phyloP scores from a whole-genome alignment of 2,329 filamentous ascomycete genomes.

The Sporothrix euskadiensis region DNA sequence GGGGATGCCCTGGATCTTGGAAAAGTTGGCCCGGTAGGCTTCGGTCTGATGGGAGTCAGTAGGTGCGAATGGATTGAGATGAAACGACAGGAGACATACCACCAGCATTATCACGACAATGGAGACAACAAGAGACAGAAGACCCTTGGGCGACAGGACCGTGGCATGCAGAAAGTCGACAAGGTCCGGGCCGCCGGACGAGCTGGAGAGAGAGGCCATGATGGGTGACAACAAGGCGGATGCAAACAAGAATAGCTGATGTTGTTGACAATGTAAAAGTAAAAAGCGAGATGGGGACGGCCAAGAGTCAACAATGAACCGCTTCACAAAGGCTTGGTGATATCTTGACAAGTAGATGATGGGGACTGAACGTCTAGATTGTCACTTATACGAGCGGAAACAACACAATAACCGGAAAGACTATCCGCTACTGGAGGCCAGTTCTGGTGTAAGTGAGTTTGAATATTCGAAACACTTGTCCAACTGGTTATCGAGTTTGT shows the following conservation, averaged over 20 bases:
- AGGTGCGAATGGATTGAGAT: neutral
- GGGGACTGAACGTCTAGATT: neutral
- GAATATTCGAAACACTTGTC: neutral
- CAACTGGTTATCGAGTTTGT: neutral
- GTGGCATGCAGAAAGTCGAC: conserved; percentile 17
- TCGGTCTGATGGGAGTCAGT: conserved; percentile 8
- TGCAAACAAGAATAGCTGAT: neutral
- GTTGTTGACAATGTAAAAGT: neutral
- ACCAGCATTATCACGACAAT: neutral
- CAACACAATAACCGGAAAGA: neutral
- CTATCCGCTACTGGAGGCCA: neutral
- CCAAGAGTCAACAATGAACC: neutral
- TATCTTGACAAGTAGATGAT: neutral
- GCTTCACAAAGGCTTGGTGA: neutral
- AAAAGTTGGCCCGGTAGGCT: conserved; percentile 20
- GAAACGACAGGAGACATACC: neutral
- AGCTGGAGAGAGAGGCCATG: neutral
- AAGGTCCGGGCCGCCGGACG: conserved; percentile 4
- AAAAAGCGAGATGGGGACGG: neutral
- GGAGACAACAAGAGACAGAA: conserved; percentile 1
- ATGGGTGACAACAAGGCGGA: neutral
- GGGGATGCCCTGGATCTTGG: conserved; percentile 19
- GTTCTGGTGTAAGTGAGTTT: neutral
- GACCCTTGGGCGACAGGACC: conserved; percentile 15
- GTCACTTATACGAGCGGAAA: neutral